Conservation (phyloP, 306 rosid genomes). For the Nissolia schottii region DNA sequence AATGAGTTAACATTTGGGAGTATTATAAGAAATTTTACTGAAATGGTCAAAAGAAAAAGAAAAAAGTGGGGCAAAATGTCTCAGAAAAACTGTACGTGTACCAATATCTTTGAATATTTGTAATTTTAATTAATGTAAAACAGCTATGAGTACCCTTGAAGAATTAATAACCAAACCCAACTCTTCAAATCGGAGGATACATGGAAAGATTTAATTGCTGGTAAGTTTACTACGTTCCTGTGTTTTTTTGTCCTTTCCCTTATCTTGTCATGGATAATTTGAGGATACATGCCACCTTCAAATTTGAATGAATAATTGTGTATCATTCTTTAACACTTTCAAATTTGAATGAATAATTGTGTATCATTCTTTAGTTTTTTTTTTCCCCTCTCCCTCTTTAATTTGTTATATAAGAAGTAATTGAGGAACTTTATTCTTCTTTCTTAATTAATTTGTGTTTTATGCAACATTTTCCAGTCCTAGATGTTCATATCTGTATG, state of each 20-base stretch:
- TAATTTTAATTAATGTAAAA: slow-evolving; percentile 9
- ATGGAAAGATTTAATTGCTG: neutral
- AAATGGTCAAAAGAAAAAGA: neutral
- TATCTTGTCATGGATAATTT: slow-evolving; percentile 15
- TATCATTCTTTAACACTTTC: neutral
- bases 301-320: slow-evolving; percentile 8
- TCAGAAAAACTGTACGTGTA: neutral
- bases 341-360: slow-evolving; percentile 4
- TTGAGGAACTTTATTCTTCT: neutral
- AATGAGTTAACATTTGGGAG: neutral
- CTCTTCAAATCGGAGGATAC: slow-evolving; percentile 12
- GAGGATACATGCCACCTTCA: neutral
- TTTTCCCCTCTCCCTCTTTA: too few species aligned
- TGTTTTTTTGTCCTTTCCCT: neutral
- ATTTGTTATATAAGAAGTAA: neutral
- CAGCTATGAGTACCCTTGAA: neutral
- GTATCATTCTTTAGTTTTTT: neutral
- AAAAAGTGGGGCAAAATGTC: neutral
- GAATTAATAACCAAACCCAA: slow-evolving; percentile 6
- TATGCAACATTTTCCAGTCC: slow-evolving; percentile 7
- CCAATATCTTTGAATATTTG: neutral
- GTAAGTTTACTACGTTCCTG: neutral
- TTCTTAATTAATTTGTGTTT: neutral
- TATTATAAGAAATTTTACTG: neutral
- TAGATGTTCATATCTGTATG: slow-evolving; percentile 31